A percentile compares a stretch with the other conserved stretches of the same genome.
Conservation (phyloP, 257 asterid genomes). For the Thymus mandschuricus region DNA sequence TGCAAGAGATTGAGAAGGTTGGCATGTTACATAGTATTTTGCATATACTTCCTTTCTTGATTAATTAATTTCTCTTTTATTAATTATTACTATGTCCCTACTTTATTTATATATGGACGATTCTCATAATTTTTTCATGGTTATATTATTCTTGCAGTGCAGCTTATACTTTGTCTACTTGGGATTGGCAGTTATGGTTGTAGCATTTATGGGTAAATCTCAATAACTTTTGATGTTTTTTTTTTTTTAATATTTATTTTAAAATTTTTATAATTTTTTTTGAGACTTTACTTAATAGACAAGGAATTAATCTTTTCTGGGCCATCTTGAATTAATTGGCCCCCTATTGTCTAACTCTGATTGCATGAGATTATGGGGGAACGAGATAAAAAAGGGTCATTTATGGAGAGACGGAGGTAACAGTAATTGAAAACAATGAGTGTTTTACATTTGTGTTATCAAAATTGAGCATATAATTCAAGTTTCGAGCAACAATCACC, state of each 20-base stretch:
- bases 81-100: background rate
- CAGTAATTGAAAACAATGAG: background rate
- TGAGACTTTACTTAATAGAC: constrained; percentile 5
- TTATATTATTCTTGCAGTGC: constrained; percentile 52
- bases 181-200: constrained; percentile 76
- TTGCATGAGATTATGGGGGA: constrained; percentile 22
- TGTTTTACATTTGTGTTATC: background rate
- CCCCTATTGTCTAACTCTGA: constrained; percentile 17
- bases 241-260: constrained; percentile 8
- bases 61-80: background rate
- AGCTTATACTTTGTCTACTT: constrained; percentile 79
- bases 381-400: background rate
- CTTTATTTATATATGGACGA: background rate
- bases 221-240: background rate
- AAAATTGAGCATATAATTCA: background rate
- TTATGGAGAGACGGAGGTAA: too few species aligned
- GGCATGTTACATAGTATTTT: background rate
- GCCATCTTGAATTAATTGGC: constrained; percentile 17
- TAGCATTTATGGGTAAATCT: constrained; percentile 83
- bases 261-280: too few species aligned
- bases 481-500: background rate
- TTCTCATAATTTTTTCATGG: constrained; percentile 16
- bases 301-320: constrained; percentile 22
- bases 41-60: background rate
- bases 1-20: constrained; percentile 78